phyloP scores from a whole-genome alignment of 1,284 basidiomycete genomes.

The Pseudozyma hubeiensis region DNA sequence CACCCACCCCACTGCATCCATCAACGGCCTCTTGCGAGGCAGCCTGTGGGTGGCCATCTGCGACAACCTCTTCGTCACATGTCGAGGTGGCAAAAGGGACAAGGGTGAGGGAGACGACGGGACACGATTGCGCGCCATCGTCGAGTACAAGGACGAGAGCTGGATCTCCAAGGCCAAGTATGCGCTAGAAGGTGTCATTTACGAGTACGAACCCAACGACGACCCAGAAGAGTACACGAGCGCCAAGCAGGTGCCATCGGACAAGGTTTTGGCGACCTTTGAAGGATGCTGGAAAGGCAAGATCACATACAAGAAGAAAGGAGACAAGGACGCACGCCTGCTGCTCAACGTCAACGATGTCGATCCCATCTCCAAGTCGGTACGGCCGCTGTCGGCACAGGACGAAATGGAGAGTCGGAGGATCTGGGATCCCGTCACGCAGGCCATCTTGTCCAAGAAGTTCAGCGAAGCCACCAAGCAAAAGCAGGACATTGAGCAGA shows the following conservation, averaged over 20 bases:
- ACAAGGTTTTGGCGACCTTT: constrained; percentile 81
- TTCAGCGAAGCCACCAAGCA: constrained; percentile 71
- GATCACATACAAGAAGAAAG: constrained; percentile 83
- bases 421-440: constrained; percentile 83
- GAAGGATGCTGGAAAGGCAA: constrained; percentile 89
- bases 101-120: constrained; percentile 49
- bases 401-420: constrained; percentile 83
- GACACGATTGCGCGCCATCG: constrained; percentile 78
- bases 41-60: constrained; percentile 88
- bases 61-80: constrained; percentile 84
- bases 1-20: constrained; percentile 87
- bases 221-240: constrained; percentile 78
- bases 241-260: constrained; percentile 87
- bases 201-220: constrained; percentile 77
- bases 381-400: constrained; percentile 84
- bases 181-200: constrained; percentile 88
- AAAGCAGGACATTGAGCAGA: constrained; percentile 66
- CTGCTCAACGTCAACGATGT: constrained; percentile 83
- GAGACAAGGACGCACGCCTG: constrained; percentile 76
- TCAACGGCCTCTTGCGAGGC: constrained; percentile 90
- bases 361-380: constrained; percentile 82
- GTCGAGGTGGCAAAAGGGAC: constrained; percentile 76
- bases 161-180: constrained; percentile 93
- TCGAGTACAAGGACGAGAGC: constrained; percentile 97
- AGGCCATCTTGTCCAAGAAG: constrained; percentile 81